Conservation (phyloP, 768 basidiomycete species). For the Collybia mongolica region DNA sequence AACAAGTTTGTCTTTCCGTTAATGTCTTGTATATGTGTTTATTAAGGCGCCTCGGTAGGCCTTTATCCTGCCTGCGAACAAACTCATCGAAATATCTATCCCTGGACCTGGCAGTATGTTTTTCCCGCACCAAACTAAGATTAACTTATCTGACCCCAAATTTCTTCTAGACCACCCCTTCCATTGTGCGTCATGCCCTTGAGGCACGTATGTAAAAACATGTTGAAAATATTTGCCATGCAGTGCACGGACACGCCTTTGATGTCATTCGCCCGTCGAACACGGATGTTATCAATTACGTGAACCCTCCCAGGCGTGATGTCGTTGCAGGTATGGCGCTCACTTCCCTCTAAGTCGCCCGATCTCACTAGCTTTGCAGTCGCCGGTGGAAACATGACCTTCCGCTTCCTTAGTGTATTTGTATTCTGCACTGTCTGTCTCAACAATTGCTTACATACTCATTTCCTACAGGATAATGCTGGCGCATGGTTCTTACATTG, state of each 20-base stretch:
- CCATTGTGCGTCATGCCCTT: conserved; percentile 7
- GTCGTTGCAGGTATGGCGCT: conserved; percentile 10
- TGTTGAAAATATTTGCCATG: neutral
- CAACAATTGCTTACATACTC: neutral
- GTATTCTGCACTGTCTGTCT: neutral
- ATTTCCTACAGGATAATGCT: conserved; percentile 38
- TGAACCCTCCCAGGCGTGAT: conserved; percentile 15
- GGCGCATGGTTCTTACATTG: conserved; percentile 53
- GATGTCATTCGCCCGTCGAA: conserved; percentile 12
- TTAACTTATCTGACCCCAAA: neutral
- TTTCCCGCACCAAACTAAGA: neutral
- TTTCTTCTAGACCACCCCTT: conserved; percentile 8
- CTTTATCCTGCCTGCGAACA: conserved; percentile 37
- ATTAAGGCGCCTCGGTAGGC: conserved; percentile 2
- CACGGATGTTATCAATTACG: conserved; percentile 10
- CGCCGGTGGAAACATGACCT: conserved; percentile 34
- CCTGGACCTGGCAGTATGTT: conserved; percentile 20
- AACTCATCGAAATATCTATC: conserved; percentile 46
- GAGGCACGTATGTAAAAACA: neutral
- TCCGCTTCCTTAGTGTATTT: conserved; percentile 35
- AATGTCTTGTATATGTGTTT: neutral
- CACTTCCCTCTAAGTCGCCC: neutral
- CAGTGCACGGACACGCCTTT: conserved; percentile 16
- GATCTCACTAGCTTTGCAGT: neutral
- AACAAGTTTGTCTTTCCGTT: neutral